Evolutionary conservation across 2,329 filamentous ascomycete genomes (phyloP).

Genomic region (Kalaharituber pfeilii): DNA sequence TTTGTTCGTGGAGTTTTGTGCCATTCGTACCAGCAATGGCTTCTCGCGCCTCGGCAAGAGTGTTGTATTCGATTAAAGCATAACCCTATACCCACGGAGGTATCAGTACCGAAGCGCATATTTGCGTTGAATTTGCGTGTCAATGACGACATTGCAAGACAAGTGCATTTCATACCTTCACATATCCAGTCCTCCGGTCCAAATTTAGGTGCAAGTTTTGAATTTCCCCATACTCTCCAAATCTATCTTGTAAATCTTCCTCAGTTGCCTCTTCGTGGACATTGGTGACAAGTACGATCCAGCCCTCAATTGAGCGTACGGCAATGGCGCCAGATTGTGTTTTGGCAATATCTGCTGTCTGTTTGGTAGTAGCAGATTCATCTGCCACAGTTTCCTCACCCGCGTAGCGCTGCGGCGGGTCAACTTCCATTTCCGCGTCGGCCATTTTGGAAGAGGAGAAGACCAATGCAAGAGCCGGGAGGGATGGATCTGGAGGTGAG

Average conservation of each 20-base stretch:
- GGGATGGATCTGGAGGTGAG: no score
- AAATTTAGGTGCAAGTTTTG: conserved; percentile 75
- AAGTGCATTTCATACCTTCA: conserved; percentile 45
- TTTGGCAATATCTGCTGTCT: conserved; percentile 5
- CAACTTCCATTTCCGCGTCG: conserved; percentile 16
- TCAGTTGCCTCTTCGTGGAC: conserved; percentile 77
- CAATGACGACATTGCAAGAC: neutral
- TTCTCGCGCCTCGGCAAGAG: conserved; percentile 34
- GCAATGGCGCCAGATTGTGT: conserved; percentile 40
- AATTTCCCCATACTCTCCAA: conserved; percentile 70
- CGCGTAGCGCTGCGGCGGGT: conserved; percentile 9
- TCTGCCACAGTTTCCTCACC: conserved; percentile 9
- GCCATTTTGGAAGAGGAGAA: conserved; percentile 6
- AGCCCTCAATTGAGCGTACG: conserved; percentile 73
- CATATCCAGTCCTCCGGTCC: conserved; percentile 66
- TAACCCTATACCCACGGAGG: conserved; percentile 44
- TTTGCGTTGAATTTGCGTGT: neutral
- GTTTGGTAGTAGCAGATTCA: conserved; percentile 8
- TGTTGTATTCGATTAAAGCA: conserved; percentile 68
- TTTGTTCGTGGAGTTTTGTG: conserved; percentile 65
- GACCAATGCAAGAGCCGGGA: neutral
- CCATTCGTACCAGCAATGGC: conserved; percentile 61
- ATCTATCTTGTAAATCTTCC: conserved; percentile 64
- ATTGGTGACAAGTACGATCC: conserved; percentile 76
- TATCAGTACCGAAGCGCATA: neutral